Base-by-base conservation (phyloP, 106 monocot genomes). In the Dendrobium catenatum region DNA sequence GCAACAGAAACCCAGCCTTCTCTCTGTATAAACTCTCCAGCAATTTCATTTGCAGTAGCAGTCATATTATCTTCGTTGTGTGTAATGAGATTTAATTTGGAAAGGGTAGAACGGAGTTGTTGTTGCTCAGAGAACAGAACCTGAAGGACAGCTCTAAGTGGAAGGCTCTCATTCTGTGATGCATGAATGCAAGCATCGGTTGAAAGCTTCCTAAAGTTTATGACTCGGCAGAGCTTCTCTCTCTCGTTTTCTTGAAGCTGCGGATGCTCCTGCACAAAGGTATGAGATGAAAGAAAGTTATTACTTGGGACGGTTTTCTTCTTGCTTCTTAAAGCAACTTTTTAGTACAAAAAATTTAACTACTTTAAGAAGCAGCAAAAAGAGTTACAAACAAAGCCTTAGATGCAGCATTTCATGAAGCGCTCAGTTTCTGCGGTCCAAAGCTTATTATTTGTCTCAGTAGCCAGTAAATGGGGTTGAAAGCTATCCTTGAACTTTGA, bases 191-290 rank as follows among this genome's bases (percentile, higher is more conserved):
- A 89, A 4, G 87, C 87, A 56, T 85, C 89, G 8, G 82, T 20
- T 1, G 89, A 89, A n/a, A 89, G 89, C 78, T 89, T 90, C 73
- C 85, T 78, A 79, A 85, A 87, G 73, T 90, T 79, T 72, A 90
- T 87, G 55, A 85, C 58, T 24, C 82, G 61, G 70, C 87, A 90
- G 20, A 87, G 81, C 13, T 85, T 67, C 68, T 90, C 87, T 13
- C 79, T 82, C 54, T 85, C 85, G 9, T 73, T 44, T 22, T 89
- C 81, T 15, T 72, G 55, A 1, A 87, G 80, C 87, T 85, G 83
- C 41, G 90, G 87, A 55, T 90, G 90, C 37, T 80, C 81, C 90
- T 90, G 80, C 13, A 44, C 3, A 74, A 74, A 19, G 6, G 19
- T 4, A 7, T 5, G n/a, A 42, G 43, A 44, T 74, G 74, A 51